These are phyloP conservation scores for Chlamydomonas incerta DNA, from an alignment of 139 green algal species.

Conservation along the genomic window DNA sequence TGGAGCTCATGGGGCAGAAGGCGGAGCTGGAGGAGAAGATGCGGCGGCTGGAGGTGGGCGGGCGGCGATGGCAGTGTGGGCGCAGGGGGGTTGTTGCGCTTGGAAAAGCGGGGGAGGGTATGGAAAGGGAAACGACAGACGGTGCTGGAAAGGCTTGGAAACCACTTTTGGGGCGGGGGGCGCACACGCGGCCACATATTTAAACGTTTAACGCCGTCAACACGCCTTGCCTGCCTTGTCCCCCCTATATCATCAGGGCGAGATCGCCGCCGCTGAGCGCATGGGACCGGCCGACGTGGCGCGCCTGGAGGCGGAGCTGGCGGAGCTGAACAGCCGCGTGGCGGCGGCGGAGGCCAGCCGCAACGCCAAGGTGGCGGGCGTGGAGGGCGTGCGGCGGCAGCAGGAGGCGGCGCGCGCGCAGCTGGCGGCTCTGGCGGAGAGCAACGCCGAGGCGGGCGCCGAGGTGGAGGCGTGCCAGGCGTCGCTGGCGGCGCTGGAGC, in stretches of 20 bases:
- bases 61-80: too few relatives aligned
- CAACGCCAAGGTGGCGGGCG: constrained; percentile 50
- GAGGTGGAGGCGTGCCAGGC: constrained; percentile 33
- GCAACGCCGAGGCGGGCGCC: not conserved
- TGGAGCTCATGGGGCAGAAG: constrained; percentile 35
- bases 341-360: constrained; percentile 52
- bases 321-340: constrained; percentile 43
- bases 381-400: constrained; percentile 48
- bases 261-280: constrained; percentile 46
- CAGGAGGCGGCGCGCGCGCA: constrained; percentile 21
- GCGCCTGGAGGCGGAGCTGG: constrained; percentile 59
- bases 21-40: constrained; percentile 49
- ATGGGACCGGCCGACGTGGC: constrained; percentile 33
- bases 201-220: too few relatives aligned
- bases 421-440: constrained; percentile 18
- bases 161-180: too few relatives aligned
- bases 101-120: too few relatives aligned
- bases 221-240: too few relatives aligned
- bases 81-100: too few relatives aligned
- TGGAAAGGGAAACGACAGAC: too few relatives aligned
- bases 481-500: not conserved
- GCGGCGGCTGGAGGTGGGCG: constrained; percentile 25
- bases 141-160: too few relatives aligned
- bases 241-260: not conserved
- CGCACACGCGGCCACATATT: too few relatives aligned